These are phyloP conservation scores for Epichloe aotearoae DNA, from an alignment of 2,329 filamentous ascomycete species.

Conservation along the genomic window DNA sequence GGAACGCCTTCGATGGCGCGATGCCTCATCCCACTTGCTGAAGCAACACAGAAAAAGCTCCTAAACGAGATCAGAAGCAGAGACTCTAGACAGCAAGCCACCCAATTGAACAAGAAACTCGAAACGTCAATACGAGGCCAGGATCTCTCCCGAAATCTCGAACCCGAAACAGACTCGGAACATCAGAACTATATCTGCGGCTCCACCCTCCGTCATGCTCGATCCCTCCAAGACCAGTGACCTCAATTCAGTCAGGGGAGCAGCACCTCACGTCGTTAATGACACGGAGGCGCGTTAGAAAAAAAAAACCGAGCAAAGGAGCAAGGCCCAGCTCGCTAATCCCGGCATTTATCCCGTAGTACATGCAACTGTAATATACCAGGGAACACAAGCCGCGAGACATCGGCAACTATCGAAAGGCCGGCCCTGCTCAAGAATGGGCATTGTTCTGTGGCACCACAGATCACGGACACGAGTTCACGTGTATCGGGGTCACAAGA, in stretches of 20 bases:
- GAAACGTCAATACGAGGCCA: neutral
- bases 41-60: neutral
- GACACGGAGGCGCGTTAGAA: neutral
- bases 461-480: neutral
- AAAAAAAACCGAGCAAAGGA: neutral
- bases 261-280: neutral
- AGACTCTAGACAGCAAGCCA: neutral
- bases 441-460: neutral
- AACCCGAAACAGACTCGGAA: neutral
- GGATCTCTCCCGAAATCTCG: neutral
- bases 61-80: neutral
- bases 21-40: neutral
- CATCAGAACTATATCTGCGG: neutral
- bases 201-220: neutral
- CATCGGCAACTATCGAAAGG: neutral
- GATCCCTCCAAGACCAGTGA: neutral
- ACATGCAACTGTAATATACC: neutral
- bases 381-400: neutral
- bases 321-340: neutral
- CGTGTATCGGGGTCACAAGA: conserved; percentile 1
- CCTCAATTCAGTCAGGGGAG: neutral
- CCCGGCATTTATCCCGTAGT: neutral
- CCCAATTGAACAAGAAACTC: neutral
- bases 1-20: neutral
- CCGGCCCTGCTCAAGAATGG: neutral